Conservation (phyloP, 2,329 filamentous ascomycete species). For the Plenodomus biglobosus region DNA sequence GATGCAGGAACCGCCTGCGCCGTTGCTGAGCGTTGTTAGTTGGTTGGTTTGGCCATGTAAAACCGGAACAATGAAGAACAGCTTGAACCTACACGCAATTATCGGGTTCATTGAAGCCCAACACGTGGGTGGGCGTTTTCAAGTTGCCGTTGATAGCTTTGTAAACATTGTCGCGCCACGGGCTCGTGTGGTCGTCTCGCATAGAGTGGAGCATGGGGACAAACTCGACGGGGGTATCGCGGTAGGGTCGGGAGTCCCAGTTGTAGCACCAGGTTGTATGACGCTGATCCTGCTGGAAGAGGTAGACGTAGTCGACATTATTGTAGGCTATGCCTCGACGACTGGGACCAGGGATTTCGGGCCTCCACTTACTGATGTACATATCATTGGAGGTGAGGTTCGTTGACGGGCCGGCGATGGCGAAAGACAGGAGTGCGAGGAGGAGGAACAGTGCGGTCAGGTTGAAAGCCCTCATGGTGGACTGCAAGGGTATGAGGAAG, state of each 20-base stretch:
- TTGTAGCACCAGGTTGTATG: constrained; percentile 66
- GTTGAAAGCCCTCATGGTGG: not conserved
- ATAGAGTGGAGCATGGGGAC: constrained; percentile 55
- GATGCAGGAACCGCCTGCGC: constrained; percentile 31
- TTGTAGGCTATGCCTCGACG: constrained; percentile 68
- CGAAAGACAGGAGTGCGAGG: not conserved
- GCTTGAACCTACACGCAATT: constrained; percentile 23
- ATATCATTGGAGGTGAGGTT: constrained; percentile 1
- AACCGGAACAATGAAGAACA: not conserved
- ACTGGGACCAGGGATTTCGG: constrained; percentile 41
- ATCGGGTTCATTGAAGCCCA: constrained; percentile 44
- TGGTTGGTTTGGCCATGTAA: not conserved
- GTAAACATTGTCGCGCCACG: constrained; percentile 22
- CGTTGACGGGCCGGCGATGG: not conserved
- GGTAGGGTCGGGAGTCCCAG: constrained; percentile 57
- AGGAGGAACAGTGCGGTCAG: not conserved
- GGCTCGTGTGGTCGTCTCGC: constrained; percentile 10
- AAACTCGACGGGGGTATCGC: constrained; percentile 53
- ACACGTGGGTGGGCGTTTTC: constrained; percentile 17
- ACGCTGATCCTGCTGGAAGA: constrained; percentile 49
- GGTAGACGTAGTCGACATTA: constrained; percentile 52
- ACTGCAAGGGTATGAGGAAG: not conserved
- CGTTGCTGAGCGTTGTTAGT: not conserved
- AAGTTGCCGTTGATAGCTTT: constrained; percentile 3
- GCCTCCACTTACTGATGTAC: not conserved